Conservation (phyloP, 31 red algal species). For the Endocladia muricata region DNA sequence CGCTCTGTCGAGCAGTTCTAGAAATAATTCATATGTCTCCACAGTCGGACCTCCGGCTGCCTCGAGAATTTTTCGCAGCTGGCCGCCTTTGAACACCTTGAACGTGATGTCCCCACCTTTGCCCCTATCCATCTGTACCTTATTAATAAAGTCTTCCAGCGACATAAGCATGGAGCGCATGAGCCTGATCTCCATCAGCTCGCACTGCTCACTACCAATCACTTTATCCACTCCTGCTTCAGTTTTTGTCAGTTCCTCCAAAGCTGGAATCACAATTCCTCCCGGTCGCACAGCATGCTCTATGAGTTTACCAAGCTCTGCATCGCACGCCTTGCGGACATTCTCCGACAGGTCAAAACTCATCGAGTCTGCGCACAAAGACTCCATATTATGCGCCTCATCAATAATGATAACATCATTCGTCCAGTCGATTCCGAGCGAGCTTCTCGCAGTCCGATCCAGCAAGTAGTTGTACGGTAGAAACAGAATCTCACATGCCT, state of each 20-base stretch:
- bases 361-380: constrained; percentile 63
- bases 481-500: constrained; percentile 80
- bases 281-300: constrained; percentile 44
- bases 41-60: constrained; percentile 33
- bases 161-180: constrained; percentile 29
- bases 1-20: constrained; percentile 66
- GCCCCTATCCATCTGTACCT: constrained; percentile 27
- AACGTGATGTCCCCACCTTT: constrained; percentile 34
- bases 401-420: constrained; percentile 94
- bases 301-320: constrained; percentile 45
- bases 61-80: constrained; percentile 30
- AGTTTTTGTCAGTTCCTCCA: constrained; percentile 45
- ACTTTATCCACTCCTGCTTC: constrained; percentile 39
- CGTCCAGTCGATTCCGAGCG: constrained; percentile 62
- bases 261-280: constrained; percentile 49
- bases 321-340: constrained; percentile 36
- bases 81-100: constrained; percentile 20
- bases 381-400: constrained; percentile 95
- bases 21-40: constrained; percentile 55
- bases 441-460: constrained; percentile 31
- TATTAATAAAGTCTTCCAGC: constrained; percentile 36
- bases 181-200: constrained; percentile 46
- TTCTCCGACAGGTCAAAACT: constrained; percentile 77
- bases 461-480: constrained; percentile 98
- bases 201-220: constrained; percentile 55